Evolutionary conservation across 129 eudicot genomes (phyloP).

Genomic region (Tagetes erecta): DNA sequence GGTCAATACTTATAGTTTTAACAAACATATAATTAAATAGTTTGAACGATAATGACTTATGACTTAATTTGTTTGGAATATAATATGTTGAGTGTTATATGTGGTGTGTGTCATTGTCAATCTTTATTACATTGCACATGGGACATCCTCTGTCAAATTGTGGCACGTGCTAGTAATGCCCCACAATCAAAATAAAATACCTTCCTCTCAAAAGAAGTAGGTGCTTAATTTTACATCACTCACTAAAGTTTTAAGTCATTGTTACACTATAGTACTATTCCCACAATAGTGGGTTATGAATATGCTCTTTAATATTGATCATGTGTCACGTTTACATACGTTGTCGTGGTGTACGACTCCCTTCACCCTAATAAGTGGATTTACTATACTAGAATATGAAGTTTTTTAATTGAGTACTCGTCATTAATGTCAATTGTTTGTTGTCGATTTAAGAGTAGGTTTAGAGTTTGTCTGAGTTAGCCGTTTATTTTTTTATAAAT

Average conservation of each 20-base stretch:
- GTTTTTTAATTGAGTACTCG: no score
- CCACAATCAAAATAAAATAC: slow-evolving; percentile 7
- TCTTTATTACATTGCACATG: slow-evolving; percentile 4
- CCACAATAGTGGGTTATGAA: no score
- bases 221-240: background rate
- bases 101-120: background rate
- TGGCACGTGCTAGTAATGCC: slow-evolving; percentile 11
- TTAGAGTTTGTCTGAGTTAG: no score
- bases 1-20: background rate
- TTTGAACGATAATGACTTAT: background rate
- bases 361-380: no score
- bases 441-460: no score
- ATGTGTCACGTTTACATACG: no score
- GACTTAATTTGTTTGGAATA: background rate
- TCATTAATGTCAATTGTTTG: no score
- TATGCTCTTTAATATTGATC: no score
- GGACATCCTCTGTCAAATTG: background rate
- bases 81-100: background rate
- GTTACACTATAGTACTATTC: background rate
- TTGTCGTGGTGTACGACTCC: no score
- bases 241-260: background rate
- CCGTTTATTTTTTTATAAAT: no score
- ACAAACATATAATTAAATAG: no score
- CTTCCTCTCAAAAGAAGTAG: slow-evolving; percentile 8
- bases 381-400: no score